Evolutionary conservation across 345 rosid genomes (phyloP).

Genomic region (Eucalyptus shirleyi): DNA sequence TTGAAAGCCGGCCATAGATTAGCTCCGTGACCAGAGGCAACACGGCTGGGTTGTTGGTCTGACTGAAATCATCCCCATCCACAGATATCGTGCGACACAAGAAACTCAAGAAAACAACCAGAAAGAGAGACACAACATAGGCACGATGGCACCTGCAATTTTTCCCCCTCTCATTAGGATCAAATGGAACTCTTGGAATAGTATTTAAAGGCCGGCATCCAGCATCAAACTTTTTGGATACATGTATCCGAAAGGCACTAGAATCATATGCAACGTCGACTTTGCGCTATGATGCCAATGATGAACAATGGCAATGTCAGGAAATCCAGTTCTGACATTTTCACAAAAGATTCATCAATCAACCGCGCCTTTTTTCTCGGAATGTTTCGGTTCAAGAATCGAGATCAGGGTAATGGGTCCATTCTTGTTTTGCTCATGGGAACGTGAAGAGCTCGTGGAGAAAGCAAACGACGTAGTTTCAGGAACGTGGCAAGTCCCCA

Average conservation of each 20-base stretch:
- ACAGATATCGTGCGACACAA: neutral
- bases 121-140: neutral
- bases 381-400: neutral
- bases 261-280: neutral
- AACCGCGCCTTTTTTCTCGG: neutral
- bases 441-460: neutral
- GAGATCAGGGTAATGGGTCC: neutral
- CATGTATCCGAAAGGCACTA: neutral
- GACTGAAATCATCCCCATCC: neutral
- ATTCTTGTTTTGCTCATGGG: neutral
- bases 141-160: neutral
- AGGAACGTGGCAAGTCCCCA: neutral
- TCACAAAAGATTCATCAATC: neutral
- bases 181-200: neutral
- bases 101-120: neutral
- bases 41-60: neutral
- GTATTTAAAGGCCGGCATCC: neutral
- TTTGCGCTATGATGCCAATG: neutral
- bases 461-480: neutral
- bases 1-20: conserved; percentile 38
- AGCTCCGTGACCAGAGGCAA: neutral
- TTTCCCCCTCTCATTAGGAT: neutral
- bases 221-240: neutral
- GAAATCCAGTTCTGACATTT: neutral
- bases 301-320: neutral